Conservation (phyloP, 129 eudicot species). For the Ambrosia artemisiifolia region DNA sequence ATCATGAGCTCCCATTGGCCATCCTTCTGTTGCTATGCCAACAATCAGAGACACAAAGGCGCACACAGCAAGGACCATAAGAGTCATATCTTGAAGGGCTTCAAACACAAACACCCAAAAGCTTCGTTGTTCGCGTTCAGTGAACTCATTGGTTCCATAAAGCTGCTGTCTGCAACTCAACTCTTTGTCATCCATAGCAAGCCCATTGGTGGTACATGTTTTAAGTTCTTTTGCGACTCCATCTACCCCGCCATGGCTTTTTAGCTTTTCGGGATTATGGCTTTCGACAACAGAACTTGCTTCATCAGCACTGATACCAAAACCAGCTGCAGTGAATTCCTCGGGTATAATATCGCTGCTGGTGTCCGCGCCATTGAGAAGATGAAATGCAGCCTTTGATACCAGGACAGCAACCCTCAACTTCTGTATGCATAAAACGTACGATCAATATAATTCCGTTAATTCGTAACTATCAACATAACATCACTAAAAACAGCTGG, state of each 20-base stretch:
- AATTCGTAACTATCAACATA: neutral
- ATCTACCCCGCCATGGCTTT: slow-evolving; percentile 69
- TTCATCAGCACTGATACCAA: slow-evolving; percentile 76
- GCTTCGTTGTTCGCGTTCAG: slow-evolving; percentile 53
- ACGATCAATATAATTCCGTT: neutral
- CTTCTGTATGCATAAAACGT: slow-evolving; percentile 45
- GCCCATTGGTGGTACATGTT: slow-evolving; percentile 57
- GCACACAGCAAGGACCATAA: slow-evolving; percentile 86
- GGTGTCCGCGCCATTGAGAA: slow-evolving; percentile 63
- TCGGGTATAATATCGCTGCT: slow-evolving; percentile 59
- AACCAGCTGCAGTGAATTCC: slow-evolving; percentile 76
- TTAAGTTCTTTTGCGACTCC: slow-evolving; percentile 61
- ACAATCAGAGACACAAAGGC: slow-evolving; percentile 90
- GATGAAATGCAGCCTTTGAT: slow-evolving; percentile 89
- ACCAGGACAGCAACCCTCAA: slow-evolving; percentile 88
- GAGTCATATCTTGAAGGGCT: slow-evolving; percentile 95
- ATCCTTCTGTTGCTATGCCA: slow-evolving; percentile 91
- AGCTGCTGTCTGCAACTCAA: slow-evolving; percentile 45
- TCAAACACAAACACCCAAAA: slow-evolving; percentile 94
- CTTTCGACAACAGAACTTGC: slow-evolving; percentile 78
- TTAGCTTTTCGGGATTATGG: slow-evolving; percentile 73
- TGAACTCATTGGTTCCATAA: slow-evolving; percentile 74
- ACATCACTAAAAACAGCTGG: neutral
- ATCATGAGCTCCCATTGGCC: slow-evolving; percentile 96
- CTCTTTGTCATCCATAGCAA: slow-evolving; percentile 37